Conservation (phyloP, 371 early-diverging fungal genomes). For the Actinomucor elegans region DNA sequence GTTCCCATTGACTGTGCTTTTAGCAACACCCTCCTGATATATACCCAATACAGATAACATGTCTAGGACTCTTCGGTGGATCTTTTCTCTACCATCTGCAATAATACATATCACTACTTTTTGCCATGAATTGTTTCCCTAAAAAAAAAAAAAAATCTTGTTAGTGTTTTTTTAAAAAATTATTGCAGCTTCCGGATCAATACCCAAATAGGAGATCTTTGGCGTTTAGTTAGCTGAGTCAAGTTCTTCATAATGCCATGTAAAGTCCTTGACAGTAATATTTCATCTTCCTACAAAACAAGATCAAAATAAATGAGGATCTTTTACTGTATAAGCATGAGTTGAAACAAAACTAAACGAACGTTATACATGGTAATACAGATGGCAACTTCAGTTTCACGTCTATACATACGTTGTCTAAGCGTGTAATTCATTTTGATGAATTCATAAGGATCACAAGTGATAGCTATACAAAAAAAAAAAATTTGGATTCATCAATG, state of each 20-base stretch:
- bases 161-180: too few relatives aligned
- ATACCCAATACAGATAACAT: constrained; percentile 85
- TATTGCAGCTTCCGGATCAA: too few relatives aligned
- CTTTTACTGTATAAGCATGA: too few relatives aligned
- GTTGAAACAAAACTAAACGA: constrained; percentile 10
- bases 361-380: constrained; percentile 93
- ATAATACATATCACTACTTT: constrained; percentile 89
- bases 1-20: constrained; percentile 57
- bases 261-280: constrained; percentile 84
- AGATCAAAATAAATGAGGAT: too few relatives aligned
- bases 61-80: constrained; percentile 75
- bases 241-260: constrained; percentile 88
- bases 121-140: constrained; percentile 89
- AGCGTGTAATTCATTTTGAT: constrained; percentile 70
- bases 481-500: too few relatives aligned
- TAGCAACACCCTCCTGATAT: constrained; percentile 89
- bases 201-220: constrained; percentile 60
- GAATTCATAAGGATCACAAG: constrained; percentile 82
- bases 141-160: too few relatives aligned
- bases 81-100: constrained; percentile 74
- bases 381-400: constrained; percentile 79
- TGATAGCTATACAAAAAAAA: too few relatives aligned
- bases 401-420: constrained; percentile 70
- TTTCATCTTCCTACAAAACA: constrained; percentile 72
- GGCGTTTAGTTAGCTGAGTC: constrained; percentile 73